Evolutionary conservation across 2,329 filamentous ascomycete genomes (phyloP), one percentile per base, ranked within the genome.

Genomic region (Clonostachys rosea): DNA sequence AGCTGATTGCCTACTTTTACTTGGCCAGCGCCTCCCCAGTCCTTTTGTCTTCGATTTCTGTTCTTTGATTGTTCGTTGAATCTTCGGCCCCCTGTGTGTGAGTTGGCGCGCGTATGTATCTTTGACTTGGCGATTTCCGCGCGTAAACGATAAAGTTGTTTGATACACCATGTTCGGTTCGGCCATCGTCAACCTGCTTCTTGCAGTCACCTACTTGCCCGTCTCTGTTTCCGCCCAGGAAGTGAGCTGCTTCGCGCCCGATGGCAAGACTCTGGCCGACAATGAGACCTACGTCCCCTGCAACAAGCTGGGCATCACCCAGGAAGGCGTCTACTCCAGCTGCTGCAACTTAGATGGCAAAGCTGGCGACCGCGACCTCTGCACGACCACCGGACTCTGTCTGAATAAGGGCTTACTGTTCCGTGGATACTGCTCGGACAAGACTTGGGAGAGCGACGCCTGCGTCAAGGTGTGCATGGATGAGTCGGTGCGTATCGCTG

Each of bases 391-490:
- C 5, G 62, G 62, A 7, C 53, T 64, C 2, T 64, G 62, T 40
- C 47, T 59, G 30, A 56, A 54, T 24, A 50, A 54, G 17, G 49
- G 51, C 9, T 49, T 56, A 7, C 47, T 59, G 9, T 50, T 52
- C n/a, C 51, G 60, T 5, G 61, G 55, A 10, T 64, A 50, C 51
- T 64, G 62, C 46, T 63, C 61, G 8, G 62, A 64, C 41, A 50
- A 51, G 49, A 57, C 52, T 3, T 64, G 61, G 60, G 54, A 59
- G 42, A 60, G 54, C 46, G 51, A 57, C 14, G 55, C 57, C 13
- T 64, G 61, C n/a, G 54, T 63, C 42, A 54, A 56, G 16, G 52
- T 63, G 18, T 64, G 61, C 47, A 56, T 47, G 3, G 51, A 56
- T 42, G 48, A 54, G 12, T 16, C 47, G 12, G 46, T 30, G 24